phyloP scores from a whole-genome alignment of 805 yeast genomes.

The Saccharomycopsis fibuligera region DNA sequence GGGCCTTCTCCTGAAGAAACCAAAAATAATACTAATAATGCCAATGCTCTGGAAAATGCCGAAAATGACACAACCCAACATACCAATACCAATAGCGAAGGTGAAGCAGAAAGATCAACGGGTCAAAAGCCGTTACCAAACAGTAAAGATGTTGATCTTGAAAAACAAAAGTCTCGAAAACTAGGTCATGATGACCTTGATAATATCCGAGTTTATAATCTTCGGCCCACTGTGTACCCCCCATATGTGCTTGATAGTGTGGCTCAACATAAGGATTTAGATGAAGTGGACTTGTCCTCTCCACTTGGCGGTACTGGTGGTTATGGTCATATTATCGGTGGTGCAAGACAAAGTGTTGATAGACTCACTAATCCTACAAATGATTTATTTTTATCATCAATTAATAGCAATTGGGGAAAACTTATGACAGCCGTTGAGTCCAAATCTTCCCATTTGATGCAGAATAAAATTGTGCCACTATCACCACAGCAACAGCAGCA shows the following conservation, averaged over 20 bases:
- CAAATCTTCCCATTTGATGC: constrained; percentile 30
- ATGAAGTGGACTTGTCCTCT: background rate
- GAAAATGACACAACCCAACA: background rate
- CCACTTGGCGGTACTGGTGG: no score
- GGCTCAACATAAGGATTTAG: constrained; percentile 24
- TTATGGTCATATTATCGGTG: no score
- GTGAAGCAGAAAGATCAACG: background rate
- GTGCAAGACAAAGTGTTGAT: no score
- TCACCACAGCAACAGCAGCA: constrained; percentile 2
- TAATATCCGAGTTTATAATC: constrained; percentile 17
- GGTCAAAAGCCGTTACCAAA: background rate
- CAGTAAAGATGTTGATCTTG: background rate
- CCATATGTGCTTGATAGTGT: constrained; percentile 58
- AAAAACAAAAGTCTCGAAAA: background rate
- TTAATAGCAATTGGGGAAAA: constrained; percentile 44
- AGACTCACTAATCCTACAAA: no score
- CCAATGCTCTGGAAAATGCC: background rate
- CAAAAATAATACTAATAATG: background rate
- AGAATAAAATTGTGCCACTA: constrained; percentile 5
- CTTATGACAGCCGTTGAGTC: constrained; percentile 42
- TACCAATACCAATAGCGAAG: background rate
- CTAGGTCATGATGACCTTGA: constrained; percentile 17
- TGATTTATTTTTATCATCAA: constrained; percentile 32
- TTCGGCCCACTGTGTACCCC: constrained; percentile 44
- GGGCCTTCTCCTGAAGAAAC: no score